Evolutionary conservation across 768 basidiomycete genomes (phyloP).

Genomic region (Tulasnella sp.): DNA sequence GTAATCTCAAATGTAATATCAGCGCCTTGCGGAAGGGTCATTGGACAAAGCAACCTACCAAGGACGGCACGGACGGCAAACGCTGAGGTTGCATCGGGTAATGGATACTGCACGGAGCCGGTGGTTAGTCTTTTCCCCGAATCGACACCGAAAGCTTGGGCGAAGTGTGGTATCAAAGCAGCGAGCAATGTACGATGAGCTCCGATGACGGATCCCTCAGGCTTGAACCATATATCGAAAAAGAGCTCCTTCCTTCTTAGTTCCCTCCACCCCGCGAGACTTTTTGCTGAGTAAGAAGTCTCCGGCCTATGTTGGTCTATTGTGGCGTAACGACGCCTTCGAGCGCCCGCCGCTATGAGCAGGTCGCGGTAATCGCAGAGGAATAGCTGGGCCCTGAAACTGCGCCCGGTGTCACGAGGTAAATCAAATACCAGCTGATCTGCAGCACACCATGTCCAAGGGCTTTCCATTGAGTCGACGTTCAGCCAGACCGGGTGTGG

Average conservation of each 20-base stretch:
- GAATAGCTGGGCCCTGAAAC: not conserved
- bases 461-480: not conserved
- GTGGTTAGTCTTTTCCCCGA: not conserved
- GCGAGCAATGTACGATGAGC: slow-evolving; percentile 19
- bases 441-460: slow-evolving; percentile 9
- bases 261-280: not conserved
- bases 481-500: not conserved
- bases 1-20: not conserved
- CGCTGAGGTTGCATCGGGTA: not conserved
- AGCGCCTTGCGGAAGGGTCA: not conserved
- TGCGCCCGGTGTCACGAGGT: not conserved
- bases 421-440: slow-evolving; percentile 3
- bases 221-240: slow-evolving; percentile 8
- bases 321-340: not conserved
- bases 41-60: not conserved
- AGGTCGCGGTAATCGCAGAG: not conserved
- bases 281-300: not conserved
- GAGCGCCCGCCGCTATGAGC: not conserved
- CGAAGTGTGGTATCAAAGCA: slow-evolving; percentile 15
- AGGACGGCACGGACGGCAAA: not conserved
- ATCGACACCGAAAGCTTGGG: not conserved
- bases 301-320: not conserved
- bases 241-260: not conserved
- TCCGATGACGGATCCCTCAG: not conserved
- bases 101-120: not conserved